Conservation (phyloP, 2,329 filamentous ascomycete species). For the Diaporthe batatas region DNA sequence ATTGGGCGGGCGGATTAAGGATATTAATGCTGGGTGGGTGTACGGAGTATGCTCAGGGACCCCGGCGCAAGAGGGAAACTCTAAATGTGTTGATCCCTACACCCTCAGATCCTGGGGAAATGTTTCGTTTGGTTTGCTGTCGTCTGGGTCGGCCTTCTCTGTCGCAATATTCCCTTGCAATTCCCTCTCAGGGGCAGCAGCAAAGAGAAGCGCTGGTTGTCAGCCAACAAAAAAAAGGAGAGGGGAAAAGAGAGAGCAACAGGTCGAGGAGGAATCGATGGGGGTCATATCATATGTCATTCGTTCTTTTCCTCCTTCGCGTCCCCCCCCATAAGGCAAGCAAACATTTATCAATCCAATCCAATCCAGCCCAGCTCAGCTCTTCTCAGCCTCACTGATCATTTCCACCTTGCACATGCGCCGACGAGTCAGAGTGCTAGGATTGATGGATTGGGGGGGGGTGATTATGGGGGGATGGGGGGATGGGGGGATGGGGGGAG, state of each 20-base stretch:
- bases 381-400: conserved; percentile 33
- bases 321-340: conserved; percentile 12
- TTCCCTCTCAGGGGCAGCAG: conserved; percentile 1
- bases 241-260: not conserved
- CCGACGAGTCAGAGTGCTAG: conserved; percentile 13
- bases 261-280: not conserved
- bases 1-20: conserved; percentile 3
- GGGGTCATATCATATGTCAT: not conserved
- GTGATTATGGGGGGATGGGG: conserved; percentile 4
- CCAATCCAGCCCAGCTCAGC: conserved; percentile 28
- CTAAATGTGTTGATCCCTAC: conserved; percentile 27
- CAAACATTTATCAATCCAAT: conserved; percentile 21
- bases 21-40: not conserved
- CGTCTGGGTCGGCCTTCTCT: not conserved
- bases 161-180: not conserved
- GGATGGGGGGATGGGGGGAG: conserved; percentile 2
- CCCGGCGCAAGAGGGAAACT: conserved; percentile 14
- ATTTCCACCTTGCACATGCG: conserved; percentile 14
- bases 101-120: conserved; percentile 6
- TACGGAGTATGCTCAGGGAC: not conserved
- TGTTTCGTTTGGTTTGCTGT: conserved; percentile 5
- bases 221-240: not conserved
- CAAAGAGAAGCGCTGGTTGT: not conserved
- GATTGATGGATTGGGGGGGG: conserved; percentile 16
- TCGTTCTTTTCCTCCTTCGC: not conserved